Base-by-base conservation (phyloP, 306 rosid species). In the Carpinus fangiana region DNA sequence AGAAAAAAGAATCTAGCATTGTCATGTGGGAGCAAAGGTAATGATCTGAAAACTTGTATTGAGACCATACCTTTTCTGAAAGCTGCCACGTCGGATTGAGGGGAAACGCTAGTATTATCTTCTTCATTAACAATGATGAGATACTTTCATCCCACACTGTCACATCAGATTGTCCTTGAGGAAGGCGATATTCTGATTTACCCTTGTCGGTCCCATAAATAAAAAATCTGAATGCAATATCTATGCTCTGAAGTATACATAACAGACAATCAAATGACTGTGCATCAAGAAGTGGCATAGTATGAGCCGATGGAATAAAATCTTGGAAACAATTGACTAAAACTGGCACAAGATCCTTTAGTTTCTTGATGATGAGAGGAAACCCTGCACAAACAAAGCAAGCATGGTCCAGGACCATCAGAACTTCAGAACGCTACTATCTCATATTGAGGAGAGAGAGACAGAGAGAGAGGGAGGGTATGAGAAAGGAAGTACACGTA, bases 241-340 rank as follows among this genome's bases (percentile, higher is more conserved):
- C 91, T 82, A 93, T 60, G 83, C 98, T 78, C 23, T 80, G 82
- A 80, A 95, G 93, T 72, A 92, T 75, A 60, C 83, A 89, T 72
- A 78, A 16, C 88, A 91, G 79, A 83, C 96, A 95, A 76, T 90
- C 90, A 86, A 87, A 91, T 59, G 89, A 84, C 68, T 82, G 93
- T 62, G 80, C 83, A 75, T 86, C 93, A 75, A 89, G 84, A 76
- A 76, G 70, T 62, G 83, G 80, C 46, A 23, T 82, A 70, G 84
- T 73, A 65, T 82, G 87, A 84, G 81, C 70, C 41, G 34, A 73
- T 2, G 88, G 85, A 81, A 85, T 78, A 78, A 91, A 91, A 76
- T 91, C 98, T 82, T 78, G 90, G 87, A 92, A 90, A 90, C 86
- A 90, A 84, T 84, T 84, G 47, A 89, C 79, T 79, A 95, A 84